Percentiles rank a stretch among this genome's conserved stretches.
These are phyloP conservation scores for Saccharomycopsis babjevae DNA, from an alignment of 805 yeast genomes.

Conservation along the genomic window DNA sequence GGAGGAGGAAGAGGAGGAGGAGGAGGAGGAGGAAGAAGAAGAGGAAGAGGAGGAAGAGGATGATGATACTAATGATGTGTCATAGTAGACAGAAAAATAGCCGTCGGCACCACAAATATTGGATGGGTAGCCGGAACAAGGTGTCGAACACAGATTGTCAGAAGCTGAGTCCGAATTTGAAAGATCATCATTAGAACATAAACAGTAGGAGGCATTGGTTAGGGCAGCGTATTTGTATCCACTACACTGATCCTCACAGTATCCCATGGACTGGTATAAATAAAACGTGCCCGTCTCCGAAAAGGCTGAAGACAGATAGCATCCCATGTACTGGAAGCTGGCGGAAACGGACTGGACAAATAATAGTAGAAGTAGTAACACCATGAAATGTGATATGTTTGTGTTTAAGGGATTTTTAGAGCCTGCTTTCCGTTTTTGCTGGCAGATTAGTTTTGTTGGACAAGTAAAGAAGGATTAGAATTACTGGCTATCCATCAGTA, in stretches of 20 bases:
- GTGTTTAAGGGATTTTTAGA: too few relatives aligned
- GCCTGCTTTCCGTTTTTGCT: too few relatives aligned
- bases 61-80: constrained; percentile 13
- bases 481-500: background rate
- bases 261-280: constrained; percentile 25
- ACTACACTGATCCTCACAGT: constrained; percentile 27
- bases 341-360: constrained; percentile 5
- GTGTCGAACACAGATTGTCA: constrained; percentile 33
- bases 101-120: constrained; percentile 57
- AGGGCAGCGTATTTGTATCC: constrained; percentile 32
- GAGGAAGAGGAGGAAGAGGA: constrained; percentile 1
- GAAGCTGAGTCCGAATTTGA: constrained; percentile 40
- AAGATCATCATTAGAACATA: constrained; percentile 48
- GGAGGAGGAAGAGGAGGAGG: background rate
- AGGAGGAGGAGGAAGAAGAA: constrained; percentile 1
- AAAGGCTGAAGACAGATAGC: constrained; percentile 26
- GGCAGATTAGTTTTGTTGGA: too few relatives aligned
- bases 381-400: background rate
- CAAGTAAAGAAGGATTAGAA: too few relatives aligned
- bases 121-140: constrained; percentile 53
- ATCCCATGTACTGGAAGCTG: constrained; percentile 26
- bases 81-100: constrained; percentile 36
- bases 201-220: constrained; percentile 29
- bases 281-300: constrained; percentile 31
- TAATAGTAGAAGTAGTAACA: background rate